These are phyloP conservation scores for Lumnitzera racemosa DNA, from an alignment of 345 rosid genomes.

Conservation along the genomic window DNA sequence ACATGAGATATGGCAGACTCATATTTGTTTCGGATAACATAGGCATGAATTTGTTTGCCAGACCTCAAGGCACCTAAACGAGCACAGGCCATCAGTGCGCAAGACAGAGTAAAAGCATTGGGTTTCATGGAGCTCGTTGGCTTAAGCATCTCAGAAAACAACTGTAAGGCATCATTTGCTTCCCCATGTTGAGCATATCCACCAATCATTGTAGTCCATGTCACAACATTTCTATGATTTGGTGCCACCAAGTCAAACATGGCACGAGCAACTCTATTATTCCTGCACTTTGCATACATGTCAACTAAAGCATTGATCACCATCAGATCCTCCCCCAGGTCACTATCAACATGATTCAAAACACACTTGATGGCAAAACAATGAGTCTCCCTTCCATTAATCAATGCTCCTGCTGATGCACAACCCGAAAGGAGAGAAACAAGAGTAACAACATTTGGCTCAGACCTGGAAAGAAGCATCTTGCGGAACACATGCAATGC, in stretches of 20 bases:
- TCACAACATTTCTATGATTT: slow-evolving; percentile 53
- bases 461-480: slow-evolving; percentile 43
- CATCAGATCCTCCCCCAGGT: slow-evolving; percentile 40
- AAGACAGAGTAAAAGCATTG: slow-evolving; percentile 65
- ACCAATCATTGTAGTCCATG: slow-evolving; percentile 83
- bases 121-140: slow-evolving; percentile 42
- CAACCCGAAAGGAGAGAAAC: slow-evolving; percentile 78
- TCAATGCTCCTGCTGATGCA: slow-evolving; percentile 61
- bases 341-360: slow-evolving; percentile 23
- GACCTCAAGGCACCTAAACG: slow-evolving; percentile 57
- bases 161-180: slow-evolving; percentile 59
- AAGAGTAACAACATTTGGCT: slow-evolving; percentile 68
- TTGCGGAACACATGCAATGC: slow-evolving; percentile 62
- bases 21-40: slow-evolving; percentile 42
- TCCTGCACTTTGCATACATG: slow-evolving; percentile 72
- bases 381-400: slow-evolving; percentile 71
- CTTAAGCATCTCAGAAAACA: slow-evolving; percentile 54
- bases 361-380: slow-evolving; percentile 54
- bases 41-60: slow-evolving; percentile 74
- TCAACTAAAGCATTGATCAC: slow-evolving; percentile 66
- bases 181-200: slow-evolving; percentile 86
- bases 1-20: slow-evolving; percentile 29
- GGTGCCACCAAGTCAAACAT: slow-evolving; percentile 47
- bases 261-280: slow-evolving; percentile 27
- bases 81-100: slow-evolving; percentile 77